phyloP scores from a whole-genome alignment of 2,329 filamentous ascomycete genomes.

The Helotiales sp. region DNA sequence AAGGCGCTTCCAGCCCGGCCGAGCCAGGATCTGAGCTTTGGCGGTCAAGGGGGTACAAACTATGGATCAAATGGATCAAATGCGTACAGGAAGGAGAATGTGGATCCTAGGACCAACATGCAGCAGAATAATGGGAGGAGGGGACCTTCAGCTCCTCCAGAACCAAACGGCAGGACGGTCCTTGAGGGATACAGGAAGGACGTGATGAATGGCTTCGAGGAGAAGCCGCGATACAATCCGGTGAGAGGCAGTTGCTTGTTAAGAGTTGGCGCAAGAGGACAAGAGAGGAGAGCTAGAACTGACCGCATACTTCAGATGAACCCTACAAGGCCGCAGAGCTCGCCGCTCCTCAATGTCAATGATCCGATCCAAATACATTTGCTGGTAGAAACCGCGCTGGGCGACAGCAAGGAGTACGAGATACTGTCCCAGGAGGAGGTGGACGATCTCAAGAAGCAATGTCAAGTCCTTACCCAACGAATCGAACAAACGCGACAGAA shows the following conservation, averaged over 20 bases:
- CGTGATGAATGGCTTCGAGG: slow-evolving; percentile 58
- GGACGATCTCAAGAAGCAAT: slow-evolving; percentile 88
- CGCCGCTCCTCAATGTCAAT: slow-evolving; percentile 63
- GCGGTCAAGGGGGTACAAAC: slow-evolving; percentile 18
- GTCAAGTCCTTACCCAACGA: slow-evolving; percentile 71
- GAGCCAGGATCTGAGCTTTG: slow-evolving; percentile 32
- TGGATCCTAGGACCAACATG: slow-evolving; percentile 19
- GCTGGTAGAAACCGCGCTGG: slow-evolving; percentile 89
- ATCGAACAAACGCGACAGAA: slow-evolving; percentile 83
- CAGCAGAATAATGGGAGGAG: slow-evolving; percentile 17
- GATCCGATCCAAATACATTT: slow-evolving; percentile 86
- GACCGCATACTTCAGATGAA: slow-evolving; percentile 51
- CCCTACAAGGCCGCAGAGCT: slow-evolving; percentile 57
- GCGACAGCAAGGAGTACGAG: slow-evolving; percentile 84
- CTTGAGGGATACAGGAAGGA: slow-evolving; percentile 65
- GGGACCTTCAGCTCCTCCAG: slow-evolving; percentile 15
- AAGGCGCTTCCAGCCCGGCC: slow-evolving; percentile 31
- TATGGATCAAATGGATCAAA: slow-evolving; percentile 13
- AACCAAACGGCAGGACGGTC: slow-evolving; percentile 54
- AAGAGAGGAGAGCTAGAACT: slow-evolving; percentile 15
- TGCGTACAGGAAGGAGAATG: slow-evolving; percentile 28
- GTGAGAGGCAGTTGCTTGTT: slow-evolving; percentile 47
- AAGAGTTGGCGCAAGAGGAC: not conserved
- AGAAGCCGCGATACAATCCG: slow-evolving; percentile 60
- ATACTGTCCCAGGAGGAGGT: slow-evolving; percentile 91